phyloP scores from a whole-genome alignment of 2,329 filamentous ascomycete genomes.

The Didymella pomorum region DNA sequence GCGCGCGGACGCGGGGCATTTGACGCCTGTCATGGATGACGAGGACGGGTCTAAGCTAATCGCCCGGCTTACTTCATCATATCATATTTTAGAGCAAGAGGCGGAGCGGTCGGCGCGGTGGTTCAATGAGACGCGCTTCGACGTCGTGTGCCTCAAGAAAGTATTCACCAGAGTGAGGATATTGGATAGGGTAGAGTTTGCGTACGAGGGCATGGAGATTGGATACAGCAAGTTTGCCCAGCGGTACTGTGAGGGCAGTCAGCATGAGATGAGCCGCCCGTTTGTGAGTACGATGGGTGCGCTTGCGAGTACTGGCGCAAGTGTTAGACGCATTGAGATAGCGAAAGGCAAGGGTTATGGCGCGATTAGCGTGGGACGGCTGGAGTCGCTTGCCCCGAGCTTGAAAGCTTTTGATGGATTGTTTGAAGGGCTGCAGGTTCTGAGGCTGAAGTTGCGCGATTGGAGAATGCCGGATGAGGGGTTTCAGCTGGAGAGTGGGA shows the following conservation, averaged over 20 bases:
- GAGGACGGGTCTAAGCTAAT: constrained; percentile 1
- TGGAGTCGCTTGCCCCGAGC: constrained; percentile 3
- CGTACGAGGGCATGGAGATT: constrained; percentile 24
- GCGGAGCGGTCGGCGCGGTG: background rate
- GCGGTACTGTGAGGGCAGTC: constrained; percentile 33
- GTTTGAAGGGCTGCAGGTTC: constrained; percentile 11
- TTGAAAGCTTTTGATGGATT: background rate
- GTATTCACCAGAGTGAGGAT: background rate
- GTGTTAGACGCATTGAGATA: background rate
- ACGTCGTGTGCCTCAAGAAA: background rate
- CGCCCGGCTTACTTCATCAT: background rate
- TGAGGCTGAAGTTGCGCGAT: constrained; percentile 40
- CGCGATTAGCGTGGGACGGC: constrained; percentile 3
- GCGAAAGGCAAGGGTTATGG: background rate
- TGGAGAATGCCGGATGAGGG: constrained; percentile 37
- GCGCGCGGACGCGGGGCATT: constrained; percentile 21
- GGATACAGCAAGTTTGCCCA: constrained; percentile 25
- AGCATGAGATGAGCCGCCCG: constrained; percentile 41
- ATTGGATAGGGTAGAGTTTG: constrained; percentile 1
- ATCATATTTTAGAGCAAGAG: background rate
- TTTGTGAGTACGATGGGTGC: constrained; percentile 38
- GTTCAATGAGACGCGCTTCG: constrained; percentile 12
- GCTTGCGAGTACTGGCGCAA: constrained; percentile 6
- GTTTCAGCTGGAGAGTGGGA: constrained; percentile 29
- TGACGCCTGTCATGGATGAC: background rate